phyloP scores from a whole-genome alignment of 2,329 filamentous ascomycete genomes.

The Colletotrichum godetiae region DNA sequence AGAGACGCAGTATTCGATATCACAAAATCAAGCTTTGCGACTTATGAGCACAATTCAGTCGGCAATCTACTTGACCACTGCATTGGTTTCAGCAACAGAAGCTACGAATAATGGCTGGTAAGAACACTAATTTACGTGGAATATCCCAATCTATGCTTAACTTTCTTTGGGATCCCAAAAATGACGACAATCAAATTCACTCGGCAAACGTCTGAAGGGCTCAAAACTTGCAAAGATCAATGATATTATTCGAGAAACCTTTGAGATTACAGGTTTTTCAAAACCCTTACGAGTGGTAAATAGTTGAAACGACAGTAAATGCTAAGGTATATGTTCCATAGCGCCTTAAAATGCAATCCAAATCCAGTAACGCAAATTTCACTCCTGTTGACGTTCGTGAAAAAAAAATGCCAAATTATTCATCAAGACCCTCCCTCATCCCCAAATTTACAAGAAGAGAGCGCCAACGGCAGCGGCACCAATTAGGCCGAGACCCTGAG shows the following conservation, averaged over 20 bases:
- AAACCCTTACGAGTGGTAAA: background rate
- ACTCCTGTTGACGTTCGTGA: background rate
- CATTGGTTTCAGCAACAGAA: too few species aligned
- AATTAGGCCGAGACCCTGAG: slow-evolving; percentile 24
- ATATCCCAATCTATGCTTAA: too few species aligned
- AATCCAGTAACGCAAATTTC: background rate
- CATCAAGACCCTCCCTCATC: background rate
- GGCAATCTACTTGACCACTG: too few species aligned
- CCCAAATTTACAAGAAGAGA: slow-evolving; percentile 18
- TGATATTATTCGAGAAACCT: background rate
- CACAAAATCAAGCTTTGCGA: too few species aligned
- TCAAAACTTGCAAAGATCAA: background rate
- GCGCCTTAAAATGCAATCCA: slow-evolving; percentile 5
- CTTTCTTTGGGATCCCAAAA: too few species aligned
- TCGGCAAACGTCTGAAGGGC: too few species aligned
- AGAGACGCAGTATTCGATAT: too few species aligned
- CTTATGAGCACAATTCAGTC: too few species aligned
- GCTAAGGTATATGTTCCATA: slow-evolving; percentile 9
- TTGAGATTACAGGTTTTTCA: background rate
- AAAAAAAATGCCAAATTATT: background rate
- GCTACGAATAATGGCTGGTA: too few species aligned
- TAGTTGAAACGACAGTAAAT: slow-evolving; percentile 25
- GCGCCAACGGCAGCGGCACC: slow-evolving; percentile 31
- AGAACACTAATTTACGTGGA: too few species aligned
- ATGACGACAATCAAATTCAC: too few species aligned